Percentiles rank a stretch among this genome's conserved stretches.
Conservation (phyloP, 257 asterid species). For the Salvia splendens region DNA sequence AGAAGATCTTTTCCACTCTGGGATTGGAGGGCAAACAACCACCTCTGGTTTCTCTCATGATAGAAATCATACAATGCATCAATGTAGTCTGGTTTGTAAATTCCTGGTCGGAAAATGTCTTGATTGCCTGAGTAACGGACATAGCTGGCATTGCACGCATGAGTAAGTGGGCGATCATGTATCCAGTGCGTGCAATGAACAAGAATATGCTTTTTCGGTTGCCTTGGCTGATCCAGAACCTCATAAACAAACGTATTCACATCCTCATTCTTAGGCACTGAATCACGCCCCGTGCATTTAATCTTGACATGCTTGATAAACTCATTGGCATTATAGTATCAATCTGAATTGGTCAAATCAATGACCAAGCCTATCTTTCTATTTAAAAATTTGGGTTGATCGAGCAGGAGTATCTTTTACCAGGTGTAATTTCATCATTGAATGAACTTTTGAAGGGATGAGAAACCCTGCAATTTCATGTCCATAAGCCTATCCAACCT, state of each 20-base stretch:
- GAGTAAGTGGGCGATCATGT: slow-evolving; percentile 88
- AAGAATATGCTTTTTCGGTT: slow-evolving; percentile 67
- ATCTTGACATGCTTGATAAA: slow-evolving; percentile 95
- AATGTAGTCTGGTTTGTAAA: slow-evolving; percentile 87
- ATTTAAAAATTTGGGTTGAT: slow-evolving; percentile 68
- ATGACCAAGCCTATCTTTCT: slow-evolving; percentile 96
- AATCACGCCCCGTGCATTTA: slow-evolving; percentile 96
- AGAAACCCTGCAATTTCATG: slow-evolving; percentile 62
- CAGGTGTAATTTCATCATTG: slow-evolving; percentile 68
- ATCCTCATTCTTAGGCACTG: slow-evolving; percentile 91
- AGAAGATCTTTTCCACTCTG: slow-evolving; percentile 93
- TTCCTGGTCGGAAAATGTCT: slow-evolving; percentile 90
- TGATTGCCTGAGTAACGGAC: slow-evolving; percentile 91
- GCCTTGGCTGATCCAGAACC: slow-evolving; percentile 84
- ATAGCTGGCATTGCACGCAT: slow-evolving; percentile 68
- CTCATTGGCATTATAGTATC: slow-evolving; percentile 76
- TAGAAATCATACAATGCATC: slow-evolving; percentile 82
- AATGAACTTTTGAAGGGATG: slow-evolving; percentile 95
- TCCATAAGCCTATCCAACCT: slow-evolving; percentile 92
- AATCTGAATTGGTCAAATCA: slow-evolving; percentile 89
- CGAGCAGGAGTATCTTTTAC: slow-evolving; percentile 95
- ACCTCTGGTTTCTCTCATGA: slow-evolving; percentile 89
- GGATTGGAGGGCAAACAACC: slow-evolving; percentile 81
- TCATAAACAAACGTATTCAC: slow-evolving; percentile 86
- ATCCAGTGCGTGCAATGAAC: slow-evolving; percentile 99